These are phyloP conservation scores for Lyophyllum semitale DNA, from an alignment of 768 basidiomycete species.

Conservation along the genomic window DNA sequence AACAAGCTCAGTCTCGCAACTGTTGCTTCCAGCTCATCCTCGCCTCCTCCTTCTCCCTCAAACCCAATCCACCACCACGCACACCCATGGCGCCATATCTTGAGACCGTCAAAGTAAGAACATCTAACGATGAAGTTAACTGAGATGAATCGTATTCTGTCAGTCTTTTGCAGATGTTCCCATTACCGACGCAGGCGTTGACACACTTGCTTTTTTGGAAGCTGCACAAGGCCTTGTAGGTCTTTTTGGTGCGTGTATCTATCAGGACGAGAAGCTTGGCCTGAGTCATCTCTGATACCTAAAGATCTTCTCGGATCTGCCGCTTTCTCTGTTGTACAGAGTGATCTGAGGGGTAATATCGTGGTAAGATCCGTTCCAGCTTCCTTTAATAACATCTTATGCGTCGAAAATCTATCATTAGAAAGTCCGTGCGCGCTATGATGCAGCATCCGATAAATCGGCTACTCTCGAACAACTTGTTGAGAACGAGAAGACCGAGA, in stretches of 20 bases:
- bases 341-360: conserved; percentile 91
- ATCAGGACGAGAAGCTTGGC: not conserved
- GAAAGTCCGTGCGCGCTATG: conserved; percentile 90
- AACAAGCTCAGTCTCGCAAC: conserved; percentile 2
- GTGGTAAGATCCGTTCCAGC: conserved; percentile 47
- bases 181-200: conserved; percentile 82
- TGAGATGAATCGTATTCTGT: conserved; percentile 1
- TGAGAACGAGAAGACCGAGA: conserved; percentile 80
- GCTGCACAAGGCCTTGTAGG: conserved; percentile 87
- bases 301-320: conserved; percentile 88
- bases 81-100: conserved; percentile 73
- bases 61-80: not conserved
- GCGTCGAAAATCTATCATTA: conserved; percentile 28
- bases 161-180: conserved; percentile 95
- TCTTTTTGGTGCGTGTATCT: conserved; percentile 72
- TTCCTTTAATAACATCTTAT: not conserved
- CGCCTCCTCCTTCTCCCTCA: no score
- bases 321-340: conserved; percentile 82
- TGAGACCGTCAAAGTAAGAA: conserved; percentile 62
- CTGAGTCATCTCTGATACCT: not conserved
- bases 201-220: conserved; percentile 86
- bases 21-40: not conserved
- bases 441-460: conserved; percentile 63
- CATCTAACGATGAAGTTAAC: not conserved
- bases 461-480: conserved; percentile 84